These are phyloP conservation scores for Backusella parvicylindrica DNA, from an alignment of 192 early-diverging fungal species.

Conservation along the genomic window DNA sequence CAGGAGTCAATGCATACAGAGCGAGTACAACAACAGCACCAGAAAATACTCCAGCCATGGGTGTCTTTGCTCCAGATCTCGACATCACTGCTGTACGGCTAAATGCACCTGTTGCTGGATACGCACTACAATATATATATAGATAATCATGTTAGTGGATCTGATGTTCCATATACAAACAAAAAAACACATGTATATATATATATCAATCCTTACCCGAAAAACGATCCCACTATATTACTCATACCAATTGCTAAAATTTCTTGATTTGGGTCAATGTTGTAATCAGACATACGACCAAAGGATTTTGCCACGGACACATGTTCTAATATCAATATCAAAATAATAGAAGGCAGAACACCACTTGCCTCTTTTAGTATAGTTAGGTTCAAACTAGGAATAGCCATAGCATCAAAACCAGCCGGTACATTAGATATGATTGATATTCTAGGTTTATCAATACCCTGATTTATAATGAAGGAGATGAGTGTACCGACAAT, in stretches of 20 bases:
- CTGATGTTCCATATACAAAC: not conserved
- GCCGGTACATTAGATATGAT: constrained; percentile 73
- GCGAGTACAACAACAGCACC: constrained; percentile 71
- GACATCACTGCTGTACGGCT: constrained; percentile 86
- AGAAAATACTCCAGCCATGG: constrained; percentile 72
- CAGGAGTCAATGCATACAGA: constrained; percentile 75
- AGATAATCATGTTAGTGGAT: not conserved
- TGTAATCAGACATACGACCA: constrained; percentile 82
- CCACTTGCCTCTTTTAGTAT: constrained; percentile 49
- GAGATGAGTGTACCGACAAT: constrained; percentile 72
- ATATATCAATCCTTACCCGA: constrained; percentile 45
- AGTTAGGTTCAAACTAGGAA: constrained; percentile 49
- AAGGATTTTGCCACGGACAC: constrained; percentile 87
- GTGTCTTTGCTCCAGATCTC: constrained; percentile 76
- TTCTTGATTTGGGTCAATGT: constrained; percentile 77
- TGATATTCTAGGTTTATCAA: constrained; percentile 40
- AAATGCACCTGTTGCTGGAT: constrained; percentile 90
- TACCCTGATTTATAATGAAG: constrained; percentile 46
- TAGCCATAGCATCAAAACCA: constrained; percentile 61
- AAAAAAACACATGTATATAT: not conserved
- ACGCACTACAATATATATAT: constrained; percentile 49
- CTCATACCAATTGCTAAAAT: constrained; percentile 81
- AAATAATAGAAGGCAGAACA: constrained; percentile 57
- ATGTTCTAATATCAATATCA: constrained; percentile 86
- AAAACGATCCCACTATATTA: constrained; percentile 82